Percentiles rank a stretch among this genome's conserved stretches.
Conservation (phyloP, 1,139 yeast genomes). For the Pichia sp. region DNA sequence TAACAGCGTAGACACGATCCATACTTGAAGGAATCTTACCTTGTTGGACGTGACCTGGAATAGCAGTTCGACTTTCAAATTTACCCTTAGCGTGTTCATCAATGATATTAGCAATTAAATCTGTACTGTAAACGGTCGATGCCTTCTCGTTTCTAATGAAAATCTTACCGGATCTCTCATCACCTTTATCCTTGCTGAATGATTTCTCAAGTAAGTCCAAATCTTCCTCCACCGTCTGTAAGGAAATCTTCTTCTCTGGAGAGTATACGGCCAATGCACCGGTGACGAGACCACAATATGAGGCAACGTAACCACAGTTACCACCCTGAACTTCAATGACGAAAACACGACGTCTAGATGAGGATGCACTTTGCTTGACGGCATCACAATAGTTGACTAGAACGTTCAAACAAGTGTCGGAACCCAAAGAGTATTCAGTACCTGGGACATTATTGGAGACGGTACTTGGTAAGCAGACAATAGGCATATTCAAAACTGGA, state of each 20-base stretch:
- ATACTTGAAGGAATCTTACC: conserved; percentile 75
- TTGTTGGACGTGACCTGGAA: conserved; percentile 82
- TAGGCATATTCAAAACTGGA: conserved; percentile 90
- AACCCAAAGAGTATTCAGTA: conserved; percentile 87
- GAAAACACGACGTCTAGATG: conserved; percentile 89
- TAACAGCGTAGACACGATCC: conserved; percentile 66
- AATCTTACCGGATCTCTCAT: conserved; percentile 70
- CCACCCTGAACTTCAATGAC: conserved; percentile 99
- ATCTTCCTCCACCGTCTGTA: conserved; percentile 70
- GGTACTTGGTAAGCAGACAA: conserved; percentile 91
- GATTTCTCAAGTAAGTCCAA: conserved; percentile 61
- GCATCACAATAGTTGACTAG: conserved; percentile 91
- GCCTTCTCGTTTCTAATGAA: conserved; percentile 65
- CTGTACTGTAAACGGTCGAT: conserved; percentile 58
- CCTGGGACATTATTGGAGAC: conserved; percentile 98
- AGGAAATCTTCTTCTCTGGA: conserved; percentile 79
- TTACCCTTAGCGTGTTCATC: conserved; percentile 58
- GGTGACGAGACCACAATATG: conserved; percentile 79
- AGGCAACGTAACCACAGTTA: conserved; percentile 87
- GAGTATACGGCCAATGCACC: conserved; percentile 93
- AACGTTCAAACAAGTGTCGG: conserved; percentile 90
- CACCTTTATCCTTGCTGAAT: conserved; percentile 71
- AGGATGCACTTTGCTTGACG: conserved; percentile 89
- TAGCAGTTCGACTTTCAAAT: conserved; percentile 70
- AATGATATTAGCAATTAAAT: conserved; percentile 61